These are phyloP conservation scores for Calonectria hawksworthii DNA, from an alignment of 2,329 filamentous ascomycete genomes.

Conservation along the genomic window DNA sequence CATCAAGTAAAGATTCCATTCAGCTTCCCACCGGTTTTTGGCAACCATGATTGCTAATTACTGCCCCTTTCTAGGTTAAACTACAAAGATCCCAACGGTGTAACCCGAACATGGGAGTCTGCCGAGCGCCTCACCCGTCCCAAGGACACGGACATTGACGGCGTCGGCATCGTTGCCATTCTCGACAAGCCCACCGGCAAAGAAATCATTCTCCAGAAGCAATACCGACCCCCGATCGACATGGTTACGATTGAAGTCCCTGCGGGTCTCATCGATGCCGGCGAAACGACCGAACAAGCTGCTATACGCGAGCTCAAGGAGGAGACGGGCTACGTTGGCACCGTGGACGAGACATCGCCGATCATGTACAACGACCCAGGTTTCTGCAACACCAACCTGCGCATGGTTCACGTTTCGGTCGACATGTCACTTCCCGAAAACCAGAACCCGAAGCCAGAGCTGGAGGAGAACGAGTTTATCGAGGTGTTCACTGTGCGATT, in stretches of 20 bases:
- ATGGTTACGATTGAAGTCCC: slow-evolving; percentile 74
- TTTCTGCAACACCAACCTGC: slow-evolving; percentile 76
- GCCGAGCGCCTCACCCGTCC: slow-evolving; percentile 79
- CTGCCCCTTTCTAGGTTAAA: slow-evolving; percentile 61
- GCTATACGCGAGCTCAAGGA: slow-evolving; percentile 75
- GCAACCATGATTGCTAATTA: slow-evolving; percentile 15
- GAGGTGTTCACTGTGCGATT: slow-evolving; percentile 81
- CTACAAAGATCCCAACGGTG: slow-evolving; percentile 74
- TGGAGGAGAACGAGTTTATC: slow-evolving; percentile 88
- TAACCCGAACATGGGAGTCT: slow-evolving; percentile 77
- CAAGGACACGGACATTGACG: slow-evolving; percentile 73
- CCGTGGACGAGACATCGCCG: slow-evolving; percentile 69
- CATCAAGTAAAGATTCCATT: slow-evolving; percentile 60
- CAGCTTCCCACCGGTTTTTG: background rate
- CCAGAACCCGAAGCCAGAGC: slow-evolving; percentile 74
- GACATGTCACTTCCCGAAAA: slow-evolving; percentile 80
- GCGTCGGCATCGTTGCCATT: slow-evolving; percentile 80
- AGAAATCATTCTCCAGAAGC: slow-evolving; percentile 75
- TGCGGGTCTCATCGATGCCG: slow-evolving; percentile 73
- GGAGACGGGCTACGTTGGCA: slow-evolving; percentile 76
- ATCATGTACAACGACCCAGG: slow-evolving; percentile 78
- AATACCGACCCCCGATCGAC: slow-evolving; percentile 74
- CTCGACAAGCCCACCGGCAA: slow-evolving; percentile 67
- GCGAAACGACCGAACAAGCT: slow-evolving; percentile 72
- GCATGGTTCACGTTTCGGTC: slow-evolving; percentile 80